These are phyloP conservation scores for Agrocybe chaxingu DNA, from an alignment of 768 basidiomycete species.

Conservation along the genomic window DNA sequence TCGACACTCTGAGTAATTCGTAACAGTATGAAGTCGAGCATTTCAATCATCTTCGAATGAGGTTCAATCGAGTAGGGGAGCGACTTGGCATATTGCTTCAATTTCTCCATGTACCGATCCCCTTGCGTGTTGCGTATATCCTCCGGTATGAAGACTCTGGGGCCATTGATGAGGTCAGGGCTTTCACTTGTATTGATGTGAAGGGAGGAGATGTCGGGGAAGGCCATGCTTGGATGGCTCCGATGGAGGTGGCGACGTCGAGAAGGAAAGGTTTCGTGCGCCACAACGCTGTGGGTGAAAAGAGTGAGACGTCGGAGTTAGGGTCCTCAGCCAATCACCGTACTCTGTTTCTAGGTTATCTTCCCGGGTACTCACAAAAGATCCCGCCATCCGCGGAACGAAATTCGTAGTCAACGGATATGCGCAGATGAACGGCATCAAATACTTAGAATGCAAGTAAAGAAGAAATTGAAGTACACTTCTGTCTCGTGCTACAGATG, in stretches of 20 bases:
- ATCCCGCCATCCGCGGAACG: not conserved
- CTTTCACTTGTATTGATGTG: slow-evolving; percentile 33
- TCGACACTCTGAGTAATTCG: slow-evolving; percentile 71
- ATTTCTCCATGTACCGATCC: slow-evolving; percentile 53
- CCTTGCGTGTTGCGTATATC: slow-evolving; percentile 27
- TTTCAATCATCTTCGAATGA: slow-evolving; percentile 67
- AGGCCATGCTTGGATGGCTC: slow-evolving; percentile 26
- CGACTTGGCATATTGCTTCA: slow-evolving; percentile 58
- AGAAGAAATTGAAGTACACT: not conserved
- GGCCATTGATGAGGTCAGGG: slow-evolving; percentile 5
- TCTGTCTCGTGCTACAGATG: slow-evolving; percentile 18
- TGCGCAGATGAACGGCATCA: too few relatives aligned
- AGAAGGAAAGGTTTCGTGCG: slow-evolving; percentile 13
- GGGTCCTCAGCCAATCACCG: slow-evolving; percentile 10
- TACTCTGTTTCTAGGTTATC: slow-evolving; percentile 4
- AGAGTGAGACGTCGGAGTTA: slow-evolving; percentile 21
- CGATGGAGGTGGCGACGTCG: slow-evolving; percentile 10
- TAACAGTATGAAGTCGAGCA: slow-evolving; percentile 70
- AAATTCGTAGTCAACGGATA: not conserved
- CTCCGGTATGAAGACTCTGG: slow-evolving; percentile 19
- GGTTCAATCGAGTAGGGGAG: slow-evolving; percentile 80
- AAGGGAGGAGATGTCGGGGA: slow-evolving; percentile 48
- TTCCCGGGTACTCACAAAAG: not conserved
- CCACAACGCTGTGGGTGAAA: slow-evolving; percentile 1
- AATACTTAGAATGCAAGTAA: not conserved